Evolutionary conservation across 2,329 filamentous ascomycete genomes (phyloP).

Genomic region (Scedosporium aurantiacum): DNA sequence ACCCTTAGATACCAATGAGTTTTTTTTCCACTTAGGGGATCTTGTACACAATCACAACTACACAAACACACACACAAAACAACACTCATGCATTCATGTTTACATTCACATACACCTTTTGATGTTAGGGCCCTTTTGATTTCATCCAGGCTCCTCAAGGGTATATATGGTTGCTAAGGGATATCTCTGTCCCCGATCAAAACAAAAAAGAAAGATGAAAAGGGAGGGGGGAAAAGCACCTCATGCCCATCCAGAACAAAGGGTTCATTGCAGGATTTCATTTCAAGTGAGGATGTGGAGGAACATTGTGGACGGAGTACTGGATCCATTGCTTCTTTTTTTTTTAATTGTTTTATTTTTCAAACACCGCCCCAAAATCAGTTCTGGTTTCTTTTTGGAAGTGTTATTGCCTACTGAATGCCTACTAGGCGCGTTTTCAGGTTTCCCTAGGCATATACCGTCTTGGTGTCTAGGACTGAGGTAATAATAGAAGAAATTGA

Average conservation of each 20-base stretch:
- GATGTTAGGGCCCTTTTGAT: background rate
- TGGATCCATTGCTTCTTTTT: background rate
- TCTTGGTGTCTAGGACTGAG: background rate
- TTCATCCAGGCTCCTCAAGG: conserved; percentile 1
- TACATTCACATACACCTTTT: background rate
- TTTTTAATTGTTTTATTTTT: no score
- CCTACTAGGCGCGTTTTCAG: background rate
- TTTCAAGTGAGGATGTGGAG: no score
- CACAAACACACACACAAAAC: background rate
- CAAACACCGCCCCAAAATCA: background rate
- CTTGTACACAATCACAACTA: no score
- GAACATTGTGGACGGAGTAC: background rate
- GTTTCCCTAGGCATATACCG: background rate
- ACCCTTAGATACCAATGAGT: background rate
- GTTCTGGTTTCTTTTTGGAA: background rate
- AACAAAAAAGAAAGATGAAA: background rate
- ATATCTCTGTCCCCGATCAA: background rate
- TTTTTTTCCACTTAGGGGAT: background rate
- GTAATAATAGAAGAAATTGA: conserved; percentile 1
- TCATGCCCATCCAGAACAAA: no score
- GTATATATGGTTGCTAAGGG: conserved; percentile 1
- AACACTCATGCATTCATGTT: background rate
- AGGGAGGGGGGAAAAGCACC: background rate
- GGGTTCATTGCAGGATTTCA: background rate
- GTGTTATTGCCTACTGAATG: background rate